Evolutionary conservation across 495 filamentous ascomycete genomes (phyloP).

Genomic region (Tuber aestivum): DNA sequence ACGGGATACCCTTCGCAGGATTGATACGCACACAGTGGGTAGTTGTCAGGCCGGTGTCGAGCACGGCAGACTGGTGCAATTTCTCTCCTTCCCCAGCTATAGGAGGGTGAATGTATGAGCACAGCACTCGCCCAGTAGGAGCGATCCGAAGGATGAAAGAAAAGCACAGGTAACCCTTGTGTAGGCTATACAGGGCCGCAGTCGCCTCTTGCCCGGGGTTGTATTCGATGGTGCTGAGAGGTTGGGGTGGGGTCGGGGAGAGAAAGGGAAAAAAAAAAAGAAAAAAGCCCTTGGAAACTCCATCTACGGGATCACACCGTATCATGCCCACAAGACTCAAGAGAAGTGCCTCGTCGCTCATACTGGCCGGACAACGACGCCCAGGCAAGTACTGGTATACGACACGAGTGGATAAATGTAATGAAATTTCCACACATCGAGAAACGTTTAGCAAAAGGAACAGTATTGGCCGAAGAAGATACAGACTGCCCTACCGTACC

Average conservation of each 20-base stretch:
- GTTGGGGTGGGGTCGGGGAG: background rate
- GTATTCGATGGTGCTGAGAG: conserved; percentile 1
- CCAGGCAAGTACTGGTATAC: background rate
- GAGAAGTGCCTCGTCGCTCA: background rate
- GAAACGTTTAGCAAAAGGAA: background rate
- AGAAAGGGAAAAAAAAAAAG: background rate
- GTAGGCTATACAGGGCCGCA: background rate
- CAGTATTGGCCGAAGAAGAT: background rate
- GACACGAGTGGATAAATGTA: background rate
- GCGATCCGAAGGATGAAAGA: background rate
- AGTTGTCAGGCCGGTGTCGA: conserved; percentile 1
- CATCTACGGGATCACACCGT: background rate
- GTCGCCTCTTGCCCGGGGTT: background rate
- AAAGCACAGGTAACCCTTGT: background rate
- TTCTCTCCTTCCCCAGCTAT: background rate
- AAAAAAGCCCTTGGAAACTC: background rate
- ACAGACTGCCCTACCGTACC: background rate
- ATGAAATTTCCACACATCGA: background rate
- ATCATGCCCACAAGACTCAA: background rate
- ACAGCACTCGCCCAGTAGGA: background rate
- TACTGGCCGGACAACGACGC: background rate
- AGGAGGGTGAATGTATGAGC: background rate
- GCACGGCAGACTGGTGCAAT: background rate
- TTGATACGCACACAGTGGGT: conserved; percentile 3
- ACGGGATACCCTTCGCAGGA: background rate